phyloP scores from a whole-genome alignment of 805 yeast genomes.

The Lachancea sp. region DNA sequence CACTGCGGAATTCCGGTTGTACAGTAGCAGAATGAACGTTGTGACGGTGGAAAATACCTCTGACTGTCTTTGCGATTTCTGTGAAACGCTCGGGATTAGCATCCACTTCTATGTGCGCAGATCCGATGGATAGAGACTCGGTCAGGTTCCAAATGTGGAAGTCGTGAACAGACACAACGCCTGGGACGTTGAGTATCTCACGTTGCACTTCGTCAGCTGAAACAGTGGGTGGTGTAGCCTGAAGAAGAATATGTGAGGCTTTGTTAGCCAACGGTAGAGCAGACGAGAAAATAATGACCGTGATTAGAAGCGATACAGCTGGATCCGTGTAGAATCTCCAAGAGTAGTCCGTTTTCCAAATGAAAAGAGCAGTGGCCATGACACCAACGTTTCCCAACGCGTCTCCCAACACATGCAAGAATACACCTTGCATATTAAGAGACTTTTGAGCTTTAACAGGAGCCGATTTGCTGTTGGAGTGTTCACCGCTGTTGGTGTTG shows the following conservation, averaged over 20 bases:
- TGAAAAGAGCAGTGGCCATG: conserved; percentile 78
- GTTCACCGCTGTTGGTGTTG: background rate
- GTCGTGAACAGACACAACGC: conserved; percentile 84
- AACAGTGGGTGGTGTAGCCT: conserved; percentile 85
- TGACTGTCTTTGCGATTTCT: conserved; percentile 64
- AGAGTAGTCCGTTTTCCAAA: conserved; percentile 86
- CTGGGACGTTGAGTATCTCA: conserved; percentile 60
- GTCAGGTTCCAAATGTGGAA: conserved; percentile 95
- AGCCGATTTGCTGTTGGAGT: conserved; percentile 2
- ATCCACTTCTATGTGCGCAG: conserved; percentile 76
- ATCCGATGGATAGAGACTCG: conserved; percentile 79
- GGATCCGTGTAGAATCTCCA: conserved; percentile 92
- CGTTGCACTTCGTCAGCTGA: conserved; percentile 67
- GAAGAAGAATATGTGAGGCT: conserved; percentile 80
- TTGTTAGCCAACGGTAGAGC: conserved; percentile 86
- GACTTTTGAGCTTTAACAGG: conserved; percentile 42
- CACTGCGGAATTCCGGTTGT: conserved; percentile 77
- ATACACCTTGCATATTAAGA: conserved; percentile 96
- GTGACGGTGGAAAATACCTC: conserved; percentile 70
- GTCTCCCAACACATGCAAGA: conserved; percentile 90
- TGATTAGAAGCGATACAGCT: conserved; percentile 72
- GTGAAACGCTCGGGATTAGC: conserved; percentile 60
- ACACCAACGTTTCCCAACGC: conserved; percentile 95
- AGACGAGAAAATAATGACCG: conserved; percentile 80
- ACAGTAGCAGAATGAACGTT: conserved; percentile 93